Base-by-base conservation (phyloP, 805 yeast species). In the Saturnispora hagleri region DNA sequence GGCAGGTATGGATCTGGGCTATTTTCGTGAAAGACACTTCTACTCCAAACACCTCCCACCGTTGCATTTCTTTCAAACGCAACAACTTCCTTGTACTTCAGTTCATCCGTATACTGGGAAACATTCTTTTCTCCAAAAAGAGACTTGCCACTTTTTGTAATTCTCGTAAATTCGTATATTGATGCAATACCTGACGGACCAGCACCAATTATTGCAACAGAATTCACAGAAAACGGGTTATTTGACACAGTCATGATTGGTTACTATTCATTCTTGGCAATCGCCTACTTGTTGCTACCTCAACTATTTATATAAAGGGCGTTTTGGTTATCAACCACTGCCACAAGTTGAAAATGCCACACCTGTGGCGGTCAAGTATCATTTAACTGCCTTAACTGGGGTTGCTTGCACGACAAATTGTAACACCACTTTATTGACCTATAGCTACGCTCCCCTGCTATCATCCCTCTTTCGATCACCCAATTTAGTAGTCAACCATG, bases 1-100 rank as follows among this genome's bases (percentile, higher is more conserved):
- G 66, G 60, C 15, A 54, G 40, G 22, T 63, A 55, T 12, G 66
- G 63, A 55, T 65, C 60, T 12, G 46, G 41, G 33, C 53, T 51
- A 43, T 58, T 46, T 36, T 48, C 34, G 15, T 53, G 56, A 28
- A 47, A 51, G 0, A 50, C 47, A n/a, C 54, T 28, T 43, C 46
- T 54, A 13, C 65, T 45, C 76, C 77, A 73, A 28, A 71, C 67
- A 7, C 77, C 77, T 27, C 76, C 77, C n/a, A 69, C 61, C 12
- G 58, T 55, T 3, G 56, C 53, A 45, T 70, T 68, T 53, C 71
- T 71, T 58, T 73, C 77, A 58, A 72, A 73, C 1, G 66, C 71
- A 8, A 69, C 72, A 13, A 72, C 54, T 26, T 65, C 58, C 13
- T 62, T 58, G 50, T 72, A 73, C 1, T 64, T 61, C 43, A 51